Evolutionary conservation across 495 filamentous ascomycete genomes (phyloP), one percentile per base, ranked within the genome.

Genomic region (Pyrenula massariospora): DNA sequence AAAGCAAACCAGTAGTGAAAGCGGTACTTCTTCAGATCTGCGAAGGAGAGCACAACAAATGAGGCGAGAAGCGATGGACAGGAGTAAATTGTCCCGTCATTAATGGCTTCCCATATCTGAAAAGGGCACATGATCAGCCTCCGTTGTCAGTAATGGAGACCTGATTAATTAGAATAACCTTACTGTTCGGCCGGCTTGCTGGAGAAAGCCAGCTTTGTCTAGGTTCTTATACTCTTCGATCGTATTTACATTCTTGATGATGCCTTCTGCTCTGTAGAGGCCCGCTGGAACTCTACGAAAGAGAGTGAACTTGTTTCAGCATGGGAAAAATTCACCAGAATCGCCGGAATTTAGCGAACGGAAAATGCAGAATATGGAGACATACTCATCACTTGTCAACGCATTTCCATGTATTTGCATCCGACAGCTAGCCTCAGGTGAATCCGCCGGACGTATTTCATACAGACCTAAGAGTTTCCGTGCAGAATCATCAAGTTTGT

Each of bases 1-100:
- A 93, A 98, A 1, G 83, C 93, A 68, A 96, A 96, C 82, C 91
- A 91, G 69, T 96, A 95, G 23, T 84, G 86, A 62, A 97, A 96
- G 55, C 80, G 86, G 71, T 96, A 96, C 65, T 91, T 95, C 72
- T 98, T 98, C 22, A 98, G 76, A 67, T 97, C 89, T 50, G 93
- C 92, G 68, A 89, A 98, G n/a, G 88, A 95, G 50, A 96, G 82
- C 48, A 93, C 81, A 8, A 84, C 72, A 69, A 96, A 97, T 10
- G 87, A 91, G 1, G 89, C 80, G 19, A 98, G 82, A 10, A 97
- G 76, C 24, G 92, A 95, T 12, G 94, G 93, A 25, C 89, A 88
- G 11, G 89, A 91, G 68, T 91, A 96, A 60, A 98, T 96, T 5
- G 88, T 94, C 20, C 91, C 91, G 68, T 98, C 93, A 59, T 87